Evolutionary conservation across 306 rosid genomes (phyloP).

Genomic region (Casuarina cunninghamiana): DNA sequence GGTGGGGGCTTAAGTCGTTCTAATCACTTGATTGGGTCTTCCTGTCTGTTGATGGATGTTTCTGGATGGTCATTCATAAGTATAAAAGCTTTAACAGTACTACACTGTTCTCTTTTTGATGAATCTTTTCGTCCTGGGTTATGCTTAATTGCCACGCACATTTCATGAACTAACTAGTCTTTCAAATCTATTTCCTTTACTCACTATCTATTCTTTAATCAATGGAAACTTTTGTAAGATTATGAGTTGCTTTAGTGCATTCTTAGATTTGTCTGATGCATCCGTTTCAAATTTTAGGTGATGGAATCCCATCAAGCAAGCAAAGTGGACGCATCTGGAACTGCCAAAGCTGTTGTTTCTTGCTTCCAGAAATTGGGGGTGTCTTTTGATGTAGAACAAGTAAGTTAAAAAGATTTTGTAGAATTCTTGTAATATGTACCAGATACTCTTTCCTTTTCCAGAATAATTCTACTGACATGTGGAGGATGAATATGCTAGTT

Average conservation of each 20-base stretch:
- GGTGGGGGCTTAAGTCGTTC: background rate
- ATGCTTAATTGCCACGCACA: background rate
- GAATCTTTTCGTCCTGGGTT: background rate
- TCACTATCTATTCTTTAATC: background rate
- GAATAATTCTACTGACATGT: background rate
- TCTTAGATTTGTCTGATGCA: constrained; percentile 29
- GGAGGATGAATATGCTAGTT: background rate
- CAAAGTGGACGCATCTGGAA: constrained; percentile 92
- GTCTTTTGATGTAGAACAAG: constrained; percentile 75
- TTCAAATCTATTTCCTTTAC: background rate
- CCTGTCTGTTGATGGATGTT: background rate
- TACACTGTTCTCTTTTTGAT: background rate
- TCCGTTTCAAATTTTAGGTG: constrained; percentile 58
- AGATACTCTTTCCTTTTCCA: background rate
- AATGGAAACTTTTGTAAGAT: background rate
- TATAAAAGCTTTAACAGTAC: background rate
- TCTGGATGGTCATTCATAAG: background rate
- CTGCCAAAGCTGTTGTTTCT: constrained; percentile 90
- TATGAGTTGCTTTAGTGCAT: constrained; percentile 20
- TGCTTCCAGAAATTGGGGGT: constrained; percentile 85
- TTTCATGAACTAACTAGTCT: background rate
- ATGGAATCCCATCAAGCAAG: constrained; percentile 94
- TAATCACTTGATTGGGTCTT: constrained; percentile 2
- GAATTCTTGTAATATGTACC: constrained; percentile 1
- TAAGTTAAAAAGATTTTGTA: constrained; percentile 27